Conservation (phyloP, 1,139 yeast genomes). For the Groenewaldozyma sp. region DNA sequence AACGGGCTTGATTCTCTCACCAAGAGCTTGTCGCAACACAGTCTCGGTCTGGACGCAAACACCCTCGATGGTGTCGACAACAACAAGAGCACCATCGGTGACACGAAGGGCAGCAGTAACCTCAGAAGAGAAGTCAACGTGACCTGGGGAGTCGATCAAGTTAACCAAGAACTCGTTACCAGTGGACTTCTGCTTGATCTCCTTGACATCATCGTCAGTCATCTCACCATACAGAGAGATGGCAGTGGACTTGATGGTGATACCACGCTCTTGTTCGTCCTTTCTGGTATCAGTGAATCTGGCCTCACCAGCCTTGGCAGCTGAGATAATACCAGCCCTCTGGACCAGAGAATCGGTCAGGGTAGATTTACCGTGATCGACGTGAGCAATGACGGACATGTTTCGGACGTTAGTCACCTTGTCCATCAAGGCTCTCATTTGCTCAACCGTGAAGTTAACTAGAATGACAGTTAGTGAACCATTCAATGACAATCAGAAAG, state of each 20-base stretch:
- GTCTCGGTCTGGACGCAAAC: constrained; percentile 99
- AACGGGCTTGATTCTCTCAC: constrained; percentile 99
- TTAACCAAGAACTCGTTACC: constrained; percentile 95
- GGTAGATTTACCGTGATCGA: constrained; percentile 99
- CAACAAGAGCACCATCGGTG: constrained; percentile 99
- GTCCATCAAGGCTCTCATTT: constrained; percentile 99
- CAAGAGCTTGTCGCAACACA: constrained; percentile 97
- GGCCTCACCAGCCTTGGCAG: constrained; percentile 99
- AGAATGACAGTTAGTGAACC: too few species aligned
- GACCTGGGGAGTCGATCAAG: constrained; percentile 99
- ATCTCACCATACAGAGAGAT: constrained; percentile 90
- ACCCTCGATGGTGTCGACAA: constrained; percentile 99
- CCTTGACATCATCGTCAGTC: constrained; percentile 87
- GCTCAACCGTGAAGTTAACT: constrained; percentile 26
- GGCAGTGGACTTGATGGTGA: constrained; percentile 98
- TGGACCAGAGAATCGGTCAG: constrained; percentile 98
- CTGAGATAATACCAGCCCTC: constrained; percentile 98
- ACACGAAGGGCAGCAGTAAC: constrained; percentile 99
- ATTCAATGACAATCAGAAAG: too few species aligned
- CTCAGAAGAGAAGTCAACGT: constrained; percentile 99
- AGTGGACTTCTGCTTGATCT: constrained; percentile 87
- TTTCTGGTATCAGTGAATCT: constrained; percentile 99
- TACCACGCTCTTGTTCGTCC: constrained; percentile 99
- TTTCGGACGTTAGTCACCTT: constrained; percentile 98
- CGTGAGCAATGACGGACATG: constrained; percentile 99